Percentiles rank a stretch among this genome's conserved stretches.
Conservation (phyloP, 495 filamentous ascomycete genomes). For the Terfezia boudieri region DNA sequence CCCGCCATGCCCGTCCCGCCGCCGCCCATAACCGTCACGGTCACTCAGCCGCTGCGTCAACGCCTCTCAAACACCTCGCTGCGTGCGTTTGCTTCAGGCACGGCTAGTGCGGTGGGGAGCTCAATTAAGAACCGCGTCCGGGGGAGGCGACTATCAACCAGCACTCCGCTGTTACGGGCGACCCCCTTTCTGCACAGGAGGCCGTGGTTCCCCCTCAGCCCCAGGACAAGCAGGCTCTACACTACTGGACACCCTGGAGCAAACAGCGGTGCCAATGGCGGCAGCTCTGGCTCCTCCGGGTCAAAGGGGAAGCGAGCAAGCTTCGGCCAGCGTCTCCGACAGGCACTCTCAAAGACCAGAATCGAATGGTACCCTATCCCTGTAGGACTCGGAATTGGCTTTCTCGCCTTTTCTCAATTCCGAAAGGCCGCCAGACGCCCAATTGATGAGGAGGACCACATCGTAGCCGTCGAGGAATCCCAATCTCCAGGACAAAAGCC, state of each 20-base stretch:
- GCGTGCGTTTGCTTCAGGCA: not conserved
- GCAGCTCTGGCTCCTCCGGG: not conserved
- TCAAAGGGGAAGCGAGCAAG: not conserved
- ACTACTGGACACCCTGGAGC: not conserved
- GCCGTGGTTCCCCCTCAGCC: not conserved
- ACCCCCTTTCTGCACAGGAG: not conserved
- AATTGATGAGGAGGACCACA: constrained; percentile 30
- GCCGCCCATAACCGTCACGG: too few relatives aligned
- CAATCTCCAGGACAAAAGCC: constrained; percentile 10
- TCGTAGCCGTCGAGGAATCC: constrained; percentile 29
- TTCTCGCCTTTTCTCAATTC: constrained; percentile 65
- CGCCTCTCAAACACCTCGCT: not conserved
- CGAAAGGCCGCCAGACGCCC: constrained; percentile 41
- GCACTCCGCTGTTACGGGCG: not conserved
- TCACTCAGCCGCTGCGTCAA: not conserved
- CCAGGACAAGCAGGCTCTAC: not conserved
- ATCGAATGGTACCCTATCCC: constrained; percentile 95
- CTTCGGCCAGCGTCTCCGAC: constrained; percentile 38
- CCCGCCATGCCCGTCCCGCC: not conserved
- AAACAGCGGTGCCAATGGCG: too few relatives aligned
- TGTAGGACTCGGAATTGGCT: constrained; percentile 65
- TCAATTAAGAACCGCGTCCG: not conserved
- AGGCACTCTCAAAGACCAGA: constrained; percentile 47
- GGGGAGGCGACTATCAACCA: not conserved
- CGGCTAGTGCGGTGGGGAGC: not conserved